Evolutionary conservation across 2,329 filamentous ascomycete genomes (phyloP), one percentile per base, ranked within the genome.

Genomic region (Cercospora sp.): DNA sequence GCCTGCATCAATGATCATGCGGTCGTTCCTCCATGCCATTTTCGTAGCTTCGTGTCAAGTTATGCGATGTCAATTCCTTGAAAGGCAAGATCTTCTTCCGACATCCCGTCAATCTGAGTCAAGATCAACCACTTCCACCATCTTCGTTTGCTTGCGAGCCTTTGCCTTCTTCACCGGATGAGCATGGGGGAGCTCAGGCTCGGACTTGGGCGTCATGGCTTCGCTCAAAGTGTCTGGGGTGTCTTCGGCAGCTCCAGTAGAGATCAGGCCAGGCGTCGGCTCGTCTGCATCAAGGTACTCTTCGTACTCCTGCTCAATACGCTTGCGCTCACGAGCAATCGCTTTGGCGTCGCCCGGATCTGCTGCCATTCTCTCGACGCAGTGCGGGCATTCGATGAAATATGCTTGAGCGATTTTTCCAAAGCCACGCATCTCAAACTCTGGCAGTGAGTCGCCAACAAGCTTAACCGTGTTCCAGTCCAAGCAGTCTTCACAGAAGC

Each of bases 401-500:
- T 83, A 87, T 0, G 83, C 84, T 30, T 83, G 81, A 0, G 73
- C 67, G 2, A 78, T 76, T 3, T 79, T 75, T 0, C 74, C 75
- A 65, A 84, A 86, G 0, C 79, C 81, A 1, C 87, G 76, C n/a
- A 84, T 70, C 65, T 87, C 81, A 63, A 84, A 85, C 72, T 87
- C 85, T 1, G 81, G 80, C 0, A 87, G 75, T 13, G 81, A 83
- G 26, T 85, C 81, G 9, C 84, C 86, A 12, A 88, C 73, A 0
- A 88, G 81, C 3, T 79, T 78, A 0, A 82, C 81, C 2, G 79
- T 78, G 3, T 84, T 80, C 77, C 84, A 87, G 59, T 87, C 82
- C 0, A 89, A 74, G 72, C 87, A 89, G 55, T 87, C 84, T 65
- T 89, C 87, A 72, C 87, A 89, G 71, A 81, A 88, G 0, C 83